Evolutionary conservation across 2,329 filamentous ascomycete species (phyloP), one percentile per base, ranked within the genome.

Genomic region (Cadophora luteo-olivacea): DNA sequence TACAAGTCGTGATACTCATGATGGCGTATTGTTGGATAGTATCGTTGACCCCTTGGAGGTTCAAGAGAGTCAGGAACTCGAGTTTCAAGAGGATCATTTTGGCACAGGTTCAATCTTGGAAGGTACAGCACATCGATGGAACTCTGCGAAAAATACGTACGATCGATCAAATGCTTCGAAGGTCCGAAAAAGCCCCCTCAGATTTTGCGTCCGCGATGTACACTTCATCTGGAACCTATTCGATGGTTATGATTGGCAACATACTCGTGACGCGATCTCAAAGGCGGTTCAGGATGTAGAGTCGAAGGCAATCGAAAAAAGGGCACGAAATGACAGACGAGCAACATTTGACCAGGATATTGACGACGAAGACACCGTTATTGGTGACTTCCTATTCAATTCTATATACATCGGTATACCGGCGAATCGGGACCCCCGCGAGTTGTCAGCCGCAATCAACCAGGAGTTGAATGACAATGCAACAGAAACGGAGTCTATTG

Each of bases 141-240:
- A 94, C 78, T 94, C 92, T 0, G 83, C 84, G 1, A 89, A 87
- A 72, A 94, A 95, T 74, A 88, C 86, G 0, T 96, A 96, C 74
- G 90, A 91, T 65, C 83, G 85, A 52, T 85, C 87, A 0, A 89
- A 91, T 54, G 84, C 87, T 61, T 79, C 82, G 11, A 88, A 90
- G 70, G 82, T 90, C 9, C 84, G 85, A 49, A 84, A 84, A 64
- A 92, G 91, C 70, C 93, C 95, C 6, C 81, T 99, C 16, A 90
- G 89, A 71, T 84, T 97, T 2, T 89, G 89, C 5, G 86, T 98
- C 19, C 90, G 92, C 32, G 93, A 97, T 76, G 90, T 97, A 12
- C 93, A 98, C 77, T 83, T 97, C 63, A 97, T 98, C 69, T 99
- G 96, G 96, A 97, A 99, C 76, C 83, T 99, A 0, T 97, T 96